Evolutionary conservation across 495 filamentous ascomycete genomes (phyloP).

Genomic region (Cairneyella variabilis): DNA sequence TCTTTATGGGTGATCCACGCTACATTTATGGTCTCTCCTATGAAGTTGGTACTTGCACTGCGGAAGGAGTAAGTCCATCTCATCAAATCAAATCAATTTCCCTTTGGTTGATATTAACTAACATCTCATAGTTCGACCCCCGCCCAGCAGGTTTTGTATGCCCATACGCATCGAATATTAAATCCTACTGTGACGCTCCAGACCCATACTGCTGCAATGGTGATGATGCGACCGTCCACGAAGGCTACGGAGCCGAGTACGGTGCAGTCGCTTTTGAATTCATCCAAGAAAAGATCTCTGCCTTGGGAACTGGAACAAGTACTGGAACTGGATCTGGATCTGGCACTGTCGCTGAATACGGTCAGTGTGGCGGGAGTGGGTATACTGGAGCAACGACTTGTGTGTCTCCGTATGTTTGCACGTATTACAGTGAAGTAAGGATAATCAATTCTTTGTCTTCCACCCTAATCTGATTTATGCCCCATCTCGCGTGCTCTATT

Average conservation of each 20-base stretch:
- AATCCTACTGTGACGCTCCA: conserved; percentile 58
- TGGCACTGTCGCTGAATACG: too few relatives aligned
- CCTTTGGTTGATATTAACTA: conserved; percentile 8
- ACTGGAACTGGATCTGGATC: too few relatives aligned
- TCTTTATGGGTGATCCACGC: conserved; percentile 61
- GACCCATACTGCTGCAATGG: conserved; percentile 67
- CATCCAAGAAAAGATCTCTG: too few relatives aligned
- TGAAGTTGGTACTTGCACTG: conserved; percentile 57
- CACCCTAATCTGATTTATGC: too few relatives aligned
- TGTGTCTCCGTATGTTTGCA: too few relatives aligned
- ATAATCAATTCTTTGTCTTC: too few relatives aligned
- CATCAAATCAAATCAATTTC: too few relatives aligned
- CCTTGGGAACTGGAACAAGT: too few relatives aligned
- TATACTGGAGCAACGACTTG: too few relatives aligned
- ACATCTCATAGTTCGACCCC: conserved; percentile 44
- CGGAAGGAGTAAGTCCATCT: conserved; percentile 48
- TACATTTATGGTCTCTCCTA: conserved; percentile 51
- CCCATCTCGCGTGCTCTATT: too few relatives aligned
- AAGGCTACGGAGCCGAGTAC: conserved; percentile 58
- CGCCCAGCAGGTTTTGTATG: conserved; percentile 54
- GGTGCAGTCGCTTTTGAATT: conserved; percentile 53
- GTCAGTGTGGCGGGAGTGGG: too few relatives aligned
- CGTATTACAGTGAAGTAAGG: too few relatives aligned
- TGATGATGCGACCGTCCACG: conserved; percentile 50
- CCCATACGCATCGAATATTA: conserved; percentile 47